These are phyloP conservation scores for Diaporthe sp. DNA, from an alignment of 2,329 filamentous ascomycete genomes.

Conservation along the genomic window DNA sequence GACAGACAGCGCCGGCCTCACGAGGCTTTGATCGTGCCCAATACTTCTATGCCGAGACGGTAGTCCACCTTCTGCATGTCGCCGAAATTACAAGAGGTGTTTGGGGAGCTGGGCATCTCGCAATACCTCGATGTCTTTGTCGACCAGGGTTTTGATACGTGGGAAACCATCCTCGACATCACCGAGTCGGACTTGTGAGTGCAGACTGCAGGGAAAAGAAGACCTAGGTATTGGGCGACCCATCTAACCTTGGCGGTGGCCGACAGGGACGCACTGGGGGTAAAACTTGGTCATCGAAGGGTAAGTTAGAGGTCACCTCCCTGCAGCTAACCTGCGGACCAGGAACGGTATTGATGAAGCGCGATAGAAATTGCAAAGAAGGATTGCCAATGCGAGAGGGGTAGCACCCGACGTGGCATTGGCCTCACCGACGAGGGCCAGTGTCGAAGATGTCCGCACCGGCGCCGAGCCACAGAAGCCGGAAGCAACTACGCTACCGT, in stretches of 20 bases:
- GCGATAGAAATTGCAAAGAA: conserved; percentile 80
- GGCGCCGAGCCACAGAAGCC: conserved; percentile 65
- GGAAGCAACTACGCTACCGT: conserved; percentile 49
- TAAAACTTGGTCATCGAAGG: conserved; percentile 84
- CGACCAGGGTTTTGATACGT: conserved; percentile 85
- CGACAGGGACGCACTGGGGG: conserved; percentile 74
- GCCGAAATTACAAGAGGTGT: conserved; percentile 70
- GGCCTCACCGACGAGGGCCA: conserved; percentile 59
- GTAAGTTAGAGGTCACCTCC: conserved; percentile 58
- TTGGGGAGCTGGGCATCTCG: conserved; percentile 80
- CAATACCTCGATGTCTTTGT: conserved; percentile 80
- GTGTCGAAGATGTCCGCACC: conserved; percentile 63
- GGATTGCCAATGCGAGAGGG: conserved; percentile 80
- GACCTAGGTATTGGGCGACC: conserved; percentile 22
- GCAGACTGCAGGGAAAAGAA: not conserved
- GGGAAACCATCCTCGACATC: conserved; percentile 86
- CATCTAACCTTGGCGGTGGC: conserved; percentile 10
- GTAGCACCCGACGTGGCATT: conserved; percentile 65
- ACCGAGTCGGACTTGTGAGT: conserved; percentile 84
- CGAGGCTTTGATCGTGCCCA: conserved; percentile 28
- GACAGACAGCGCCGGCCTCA: conserved; percentile 10
- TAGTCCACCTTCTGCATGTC: conserved; percentile 58
- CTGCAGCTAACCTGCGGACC: conserved; percentile 28
- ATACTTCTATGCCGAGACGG: conserved; percentile 14
- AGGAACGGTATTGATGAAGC: conserved; percentile 31